Base-by-base conservation (phyloP, 352 stramenopile species). In the Phytopythium ostracodes region DNA sequence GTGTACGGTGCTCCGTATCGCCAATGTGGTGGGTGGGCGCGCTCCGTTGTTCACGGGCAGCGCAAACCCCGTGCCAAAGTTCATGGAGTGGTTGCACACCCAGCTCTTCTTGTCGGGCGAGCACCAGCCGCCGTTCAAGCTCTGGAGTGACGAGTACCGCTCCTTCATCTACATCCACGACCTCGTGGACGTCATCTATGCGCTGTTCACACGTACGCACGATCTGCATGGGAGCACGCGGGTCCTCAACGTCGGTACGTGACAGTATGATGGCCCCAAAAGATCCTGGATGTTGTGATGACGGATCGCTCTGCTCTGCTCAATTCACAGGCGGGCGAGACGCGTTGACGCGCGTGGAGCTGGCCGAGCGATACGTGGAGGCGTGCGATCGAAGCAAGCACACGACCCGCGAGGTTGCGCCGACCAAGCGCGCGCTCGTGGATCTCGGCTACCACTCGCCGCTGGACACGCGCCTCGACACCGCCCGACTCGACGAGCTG, bases 141-240 rank as follows among this genome's bases (percentile, higher is more conserved):
- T 90, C 22, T 90, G 81, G 81, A 74, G 61, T 51, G 81, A 90
- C 60, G 81, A 90, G 64, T 66, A 84, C 60, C 76, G 81, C 18
- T 90, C 81, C 27, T 90, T 83, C 47, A 60, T 88, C 27, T 83
- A 73, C 58, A 67, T 88, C 31, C 50, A 67, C 9, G 78, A 90
- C 56, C 68, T 90, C n/a, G 68, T 70, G 11, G 31, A 57, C 1
- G 57, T 87, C 25, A 29, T 87, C 22, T 70, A 79, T 56, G 43
- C 38, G 52, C 33, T 88, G 18, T 29, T 59, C 14, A 27, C 35
- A 15, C 40, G 85, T 17, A 56, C 18, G 31, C 14, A 51, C 20
- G 1, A 44, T 1, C 14, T 40, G 1, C 33, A 27, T 9, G 24
- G 43, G 0, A 17, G 20, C 17, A 38, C 42, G 31, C 63, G 46